phyloP scores from a whole-genome alignment of 139 green algal genomes.

The Micractinium conductrix region DNA sequence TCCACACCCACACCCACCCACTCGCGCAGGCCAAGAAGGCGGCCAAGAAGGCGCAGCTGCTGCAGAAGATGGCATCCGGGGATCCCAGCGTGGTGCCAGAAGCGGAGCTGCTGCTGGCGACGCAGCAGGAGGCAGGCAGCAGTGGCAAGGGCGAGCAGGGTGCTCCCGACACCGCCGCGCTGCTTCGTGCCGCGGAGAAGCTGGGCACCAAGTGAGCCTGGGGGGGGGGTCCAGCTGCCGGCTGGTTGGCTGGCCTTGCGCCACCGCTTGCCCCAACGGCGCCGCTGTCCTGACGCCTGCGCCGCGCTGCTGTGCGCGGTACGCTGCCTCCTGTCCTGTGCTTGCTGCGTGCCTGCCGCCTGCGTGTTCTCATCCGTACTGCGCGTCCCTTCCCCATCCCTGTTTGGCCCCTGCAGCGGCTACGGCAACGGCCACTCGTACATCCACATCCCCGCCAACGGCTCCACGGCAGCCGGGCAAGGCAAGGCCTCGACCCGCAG shows the following conservation, averaged over 20 bases:
- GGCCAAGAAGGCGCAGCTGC: constrained; percentile 24
- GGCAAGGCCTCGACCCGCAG: background rate
- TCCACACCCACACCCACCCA: background rate
- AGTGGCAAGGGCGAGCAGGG: background rate
- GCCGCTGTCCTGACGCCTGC: background rate
- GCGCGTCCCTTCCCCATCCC: background rate
- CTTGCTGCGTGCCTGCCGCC: background rate
- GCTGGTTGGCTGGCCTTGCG: background rate
- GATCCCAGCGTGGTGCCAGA: background rate
- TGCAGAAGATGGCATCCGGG: constrained; percentile 1
- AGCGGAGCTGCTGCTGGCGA: background rate
- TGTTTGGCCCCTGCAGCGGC: background rate
- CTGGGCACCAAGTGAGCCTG: constrained; percentile 28
- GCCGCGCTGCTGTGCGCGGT: background rate
- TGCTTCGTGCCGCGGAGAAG: constrained; percentile 26
- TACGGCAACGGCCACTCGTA: background rate
- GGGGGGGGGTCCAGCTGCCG: background rate
- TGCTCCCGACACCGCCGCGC: background rate
- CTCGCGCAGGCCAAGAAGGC: constrained; percentile 26
- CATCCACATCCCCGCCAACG: constrained; percentile 19
- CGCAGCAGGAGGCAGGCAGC: constrained; percentile 20
- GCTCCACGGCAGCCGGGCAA: background rate
- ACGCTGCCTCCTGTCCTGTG: background rate
- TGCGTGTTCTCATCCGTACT: background rate
- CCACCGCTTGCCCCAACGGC: background rate